Base-by-base conservation (phyloP, 345 rosid species). In the Eucalyptus shirleyi region DNA sequence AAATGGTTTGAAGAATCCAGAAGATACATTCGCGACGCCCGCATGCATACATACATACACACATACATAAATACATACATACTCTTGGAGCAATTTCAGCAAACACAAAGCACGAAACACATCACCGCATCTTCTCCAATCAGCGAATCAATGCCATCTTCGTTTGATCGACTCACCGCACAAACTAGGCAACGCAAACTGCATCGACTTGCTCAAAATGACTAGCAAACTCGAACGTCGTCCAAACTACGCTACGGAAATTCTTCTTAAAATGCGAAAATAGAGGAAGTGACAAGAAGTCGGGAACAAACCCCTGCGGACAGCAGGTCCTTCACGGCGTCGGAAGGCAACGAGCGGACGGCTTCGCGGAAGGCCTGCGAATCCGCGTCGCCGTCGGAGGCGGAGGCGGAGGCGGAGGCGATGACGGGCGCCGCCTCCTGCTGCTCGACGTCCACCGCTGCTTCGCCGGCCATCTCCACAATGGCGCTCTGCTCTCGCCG, bases 301-400 rank as follows among this genome's bases (percentile, higher is more conserved):
- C 89, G 67, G 24, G 45, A 60, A 88, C 94, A 88, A 49, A 97
- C 98, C 94, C 94, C 95, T 9, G 62, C 88, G 88, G 94, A 95
- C 40, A 94, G 77, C 87, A 97, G 92, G 92, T 96, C 97, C 92
- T 93, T 91, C 50, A 94, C 96, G 89, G 93, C 96, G 89, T 90
- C 88, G 45, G 92, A 69, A 87, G 96, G 96, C 89, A 95, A 88
- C 65, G 97, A 93, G 50, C 90, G 95, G 90, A 94, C 93, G 89
- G 92, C 92, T 90, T 92, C 93, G 50, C 88, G 86, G 47, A 94
- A 93, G 88, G 91, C 90, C 90, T 82, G 92, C 87, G 86, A 81
- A 92, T 90, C 93, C 88, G 51, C 87, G 50, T 89, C 92, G 67
- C 34, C 86, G 86, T 50, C 34, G 40, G 81, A 16, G 62, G 51